Conservation (phyloP, 2,329 filamentous ascomycete genomes). For the Diaporthe capsici region DNA sequence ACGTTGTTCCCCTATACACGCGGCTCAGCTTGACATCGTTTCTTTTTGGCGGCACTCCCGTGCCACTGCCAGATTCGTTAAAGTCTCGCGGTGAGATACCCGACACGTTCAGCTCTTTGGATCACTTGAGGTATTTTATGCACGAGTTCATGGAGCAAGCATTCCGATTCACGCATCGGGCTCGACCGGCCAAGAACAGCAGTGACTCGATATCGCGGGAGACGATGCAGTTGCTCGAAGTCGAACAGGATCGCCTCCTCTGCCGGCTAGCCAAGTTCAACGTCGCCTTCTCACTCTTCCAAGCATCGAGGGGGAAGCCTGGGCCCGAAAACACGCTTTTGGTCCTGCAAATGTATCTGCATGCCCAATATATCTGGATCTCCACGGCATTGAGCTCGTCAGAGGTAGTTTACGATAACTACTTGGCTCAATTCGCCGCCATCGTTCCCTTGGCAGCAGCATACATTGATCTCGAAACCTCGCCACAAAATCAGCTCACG, state of each 20-base stretch:
- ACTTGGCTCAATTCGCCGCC: slow-evolving; percentile 51
- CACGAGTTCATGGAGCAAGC: slow-evolving; percentile 58
- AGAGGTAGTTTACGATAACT: slow-evolving; percentile 51
- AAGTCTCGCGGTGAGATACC: slow-evolving; percentile 51
- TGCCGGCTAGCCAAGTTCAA: slow-evolving; percentile 49
- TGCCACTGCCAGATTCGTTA: slow-evolving; percentile 53
- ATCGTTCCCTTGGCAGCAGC: slow-evolving; percentile 53
- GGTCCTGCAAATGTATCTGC: slow-evolving; percentile 54
- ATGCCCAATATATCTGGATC: slow-evolving; percentile 51
- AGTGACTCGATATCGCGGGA: slow-evolving; percentile 45
- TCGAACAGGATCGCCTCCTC: slow-evolving; percentile 53
- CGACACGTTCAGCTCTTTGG: slow-evolving; percentile 51
- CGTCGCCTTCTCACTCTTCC: slow-evolving; percentile 51
- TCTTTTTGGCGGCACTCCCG: slow-evolving; percentile 51
- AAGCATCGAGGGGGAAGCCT: slow-evolving; percentile 44
- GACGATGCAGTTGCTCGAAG: slow-evolving; percentile 47
- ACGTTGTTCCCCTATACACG: slow-evolving; percentile 45
- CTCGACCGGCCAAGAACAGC: slow-evolving; percentile 46
- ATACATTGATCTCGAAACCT: slow-evolving; percentile 43
- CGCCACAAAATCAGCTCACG: slow-evolving; percentile 16
- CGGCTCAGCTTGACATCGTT: slow-evolving; percentile 46
- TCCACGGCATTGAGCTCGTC: slow-evolving; percentile 48
- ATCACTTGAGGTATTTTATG: slow-evolving; percentile 50
- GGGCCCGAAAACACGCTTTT: slow-evolving; percentile 44
- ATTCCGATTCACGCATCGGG: slow-evolving; percentile 53